These are phyloP conservation scores for Yarrowia hollandica DNA, from an alignment of 805 yeast genomes.

Conservation along the genomic window DNA sequence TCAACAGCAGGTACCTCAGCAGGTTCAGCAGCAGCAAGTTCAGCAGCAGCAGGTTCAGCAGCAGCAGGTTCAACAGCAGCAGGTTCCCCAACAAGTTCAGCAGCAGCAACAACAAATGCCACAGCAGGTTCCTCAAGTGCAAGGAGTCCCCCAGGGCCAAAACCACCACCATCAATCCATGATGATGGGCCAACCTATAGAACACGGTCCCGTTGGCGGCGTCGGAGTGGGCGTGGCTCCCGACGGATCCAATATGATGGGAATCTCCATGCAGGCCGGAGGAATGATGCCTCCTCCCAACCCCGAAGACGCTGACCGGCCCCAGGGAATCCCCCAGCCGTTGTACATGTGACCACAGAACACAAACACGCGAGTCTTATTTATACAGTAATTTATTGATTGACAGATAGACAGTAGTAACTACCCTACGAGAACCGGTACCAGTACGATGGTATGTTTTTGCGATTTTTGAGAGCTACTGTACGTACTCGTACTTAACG, in stretches of 20 bases:
- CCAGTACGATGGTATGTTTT: too few species aligned
- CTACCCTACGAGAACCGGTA: too few species aligned
- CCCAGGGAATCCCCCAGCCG: slow-evolving; percentile 4
- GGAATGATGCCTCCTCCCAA: slow-evolving; percentile 19
- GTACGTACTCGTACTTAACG: too few species aligned
- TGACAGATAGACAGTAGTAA: background rate
- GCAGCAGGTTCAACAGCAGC: slow-evolving; percentile 21
- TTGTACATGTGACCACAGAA: slow-evolving; percentile 5
- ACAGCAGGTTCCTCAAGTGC: background rate
- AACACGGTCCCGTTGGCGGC: background rate
- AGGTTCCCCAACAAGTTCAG: background rate
- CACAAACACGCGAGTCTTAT: background rate
- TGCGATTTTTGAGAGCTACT: too few species aligned
- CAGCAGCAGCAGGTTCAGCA: background rate
- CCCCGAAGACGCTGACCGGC: slow-evolving; percentile 1
- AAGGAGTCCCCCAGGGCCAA: background rate
- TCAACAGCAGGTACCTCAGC: background rate
- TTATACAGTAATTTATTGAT: slow-evolving; percentile 25
- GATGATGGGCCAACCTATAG: slow-evolving; percentile 24
- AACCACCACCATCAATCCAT: slow-evolving; percentile 3
- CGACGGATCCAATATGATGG: slow-evolving; percentile 13
- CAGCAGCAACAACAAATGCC: background rate
- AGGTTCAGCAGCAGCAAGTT: background rate
- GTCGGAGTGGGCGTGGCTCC: too few species aligned
- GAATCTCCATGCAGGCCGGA: slow-evolving; percentile 17